A percentile compares a stretch with the other conserved stretches of the same genome.
Evolutionary conservation across 768 basidiomycete genomes (phyloP).

Genomic region (Nevesoporus exiguus): DNA sequence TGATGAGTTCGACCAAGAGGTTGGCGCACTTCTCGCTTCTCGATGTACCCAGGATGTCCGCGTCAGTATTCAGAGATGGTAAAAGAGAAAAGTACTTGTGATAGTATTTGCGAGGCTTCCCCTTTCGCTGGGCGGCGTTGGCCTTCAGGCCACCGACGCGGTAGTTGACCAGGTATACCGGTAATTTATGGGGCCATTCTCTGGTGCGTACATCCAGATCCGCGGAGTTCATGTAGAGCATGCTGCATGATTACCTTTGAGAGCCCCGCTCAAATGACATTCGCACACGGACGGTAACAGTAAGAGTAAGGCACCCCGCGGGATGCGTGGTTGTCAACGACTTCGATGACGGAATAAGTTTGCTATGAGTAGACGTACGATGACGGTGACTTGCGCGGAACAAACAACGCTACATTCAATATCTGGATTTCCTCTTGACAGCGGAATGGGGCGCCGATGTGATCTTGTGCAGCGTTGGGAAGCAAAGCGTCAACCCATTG

Average conservation of each 20-base stretch:
- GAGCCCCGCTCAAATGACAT: slow-evolving; percentile 96
- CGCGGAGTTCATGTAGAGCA: slow-evolving; percentile 10
- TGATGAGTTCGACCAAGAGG: slow-evolving; percentile 92
- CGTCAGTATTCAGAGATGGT: neutral
- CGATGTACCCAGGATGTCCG: slow-evolving; percentile 72
- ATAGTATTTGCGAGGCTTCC: slow-evolving; percentile 99
- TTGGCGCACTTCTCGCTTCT: slow-evolving; percentile 99
- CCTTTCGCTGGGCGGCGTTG: slow-evolving; percentile 98
- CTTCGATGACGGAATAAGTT: too few species aligned
- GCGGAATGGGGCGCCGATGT: too few species aligned
- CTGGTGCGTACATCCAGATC: slow-evolving; percentile 37
- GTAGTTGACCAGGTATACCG: slow-evolving; percentile 92
- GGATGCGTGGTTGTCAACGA: too few species aligned
- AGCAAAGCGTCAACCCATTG: too few species aligned
- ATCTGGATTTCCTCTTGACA: too few species aligned
- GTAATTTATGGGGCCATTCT: slow-evolving; percentile 85
- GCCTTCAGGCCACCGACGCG: slow-evolving; percentile 98
- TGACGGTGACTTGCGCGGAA: too few species aligned
- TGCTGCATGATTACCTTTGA: slow-evolving; percentile 70
- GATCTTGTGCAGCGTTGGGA: too few species aligned
- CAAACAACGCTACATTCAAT: too few species aligned
- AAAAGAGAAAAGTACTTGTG: slow-evolving; percentile 66
- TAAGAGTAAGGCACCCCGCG: too few species aligned
- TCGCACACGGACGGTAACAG: too few species aligned
- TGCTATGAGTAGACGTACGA: too few species aligned